phyloP scores from a whole-genome alignment of 2,329 filamentous ascomycete species.

The Rutstroemia sydowiana region DNA sequence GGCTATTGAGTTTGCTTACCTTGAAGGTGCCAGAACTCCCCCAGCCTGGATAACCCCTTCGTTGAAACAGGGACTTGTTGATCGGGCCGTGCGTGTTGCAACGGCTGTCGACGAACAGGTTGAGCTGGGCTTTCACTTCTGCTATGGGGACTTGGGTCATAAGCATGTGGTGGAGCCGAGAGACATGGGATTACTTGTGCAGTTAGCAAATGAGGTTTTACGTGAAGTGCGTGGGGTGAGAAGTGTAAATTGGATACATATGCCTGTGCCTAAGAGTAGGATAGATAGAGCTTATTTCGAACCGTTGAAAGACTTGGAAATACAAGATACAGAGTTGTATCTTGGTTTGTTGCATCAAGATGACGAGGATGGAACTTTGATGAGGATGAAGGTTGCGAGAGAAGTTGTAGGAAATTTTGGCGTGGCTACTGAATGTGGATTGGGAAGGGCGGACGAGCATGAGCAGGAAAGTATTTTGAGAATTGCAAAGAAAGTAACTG shows the following conservation, averaged over 20 bases:
- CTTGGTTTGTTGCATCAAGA: conserved; percentile 35
- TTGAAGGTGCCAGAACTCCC: conserved; percentile 18
- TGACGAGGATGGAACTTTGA: conserved; percentile 33
- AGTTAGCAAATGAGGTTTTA: conserved; percentile 29
- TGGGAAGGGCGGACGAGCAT: conserved; percentile 25
- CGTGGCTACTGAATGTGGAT: conserved; percentile 36
- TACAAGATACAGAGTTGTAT: conserved; percentile 31
- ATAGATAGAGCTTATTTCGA: conserved; percentile 33
- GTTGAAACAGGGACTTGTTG: too few relatives aligned
- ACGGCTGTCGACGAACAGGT: conserved; percentile 32
- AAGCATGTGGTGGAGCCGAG: conserved; percentile 38
- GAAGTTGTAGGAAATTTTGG: conserved; percentile 31
- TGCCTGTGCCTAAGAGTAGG: conserved; percentile 36
- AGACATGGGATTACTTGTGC: conserved; percentile 27
- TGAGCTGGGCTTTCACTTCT: conserved; percentile 39
- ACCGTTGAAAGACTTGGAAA: conserved; percentile 32
- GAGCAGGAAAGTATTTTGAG: conserved; percentile 15
- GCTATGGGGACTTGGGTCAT: conserved; percentile 40
- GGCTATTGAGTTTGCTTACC: conserved; percentile 20
- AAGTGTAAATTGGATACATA: conserved; percentile 35
- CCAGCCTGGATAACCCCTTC: too few relatives aligned
- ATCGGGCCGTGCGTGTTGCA: too few relatives aligned
- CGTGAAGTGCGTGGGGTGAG: conserved; percentile 26
- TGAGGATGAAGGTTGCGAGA: conserved; percentile 33
- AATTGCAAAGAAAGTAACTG: conserved; percentile 2